phyloP scores from a whole-genome alignment of 495 filamentous ascomycete genomes.

The Beverwykella pulmonaria region DNA sequence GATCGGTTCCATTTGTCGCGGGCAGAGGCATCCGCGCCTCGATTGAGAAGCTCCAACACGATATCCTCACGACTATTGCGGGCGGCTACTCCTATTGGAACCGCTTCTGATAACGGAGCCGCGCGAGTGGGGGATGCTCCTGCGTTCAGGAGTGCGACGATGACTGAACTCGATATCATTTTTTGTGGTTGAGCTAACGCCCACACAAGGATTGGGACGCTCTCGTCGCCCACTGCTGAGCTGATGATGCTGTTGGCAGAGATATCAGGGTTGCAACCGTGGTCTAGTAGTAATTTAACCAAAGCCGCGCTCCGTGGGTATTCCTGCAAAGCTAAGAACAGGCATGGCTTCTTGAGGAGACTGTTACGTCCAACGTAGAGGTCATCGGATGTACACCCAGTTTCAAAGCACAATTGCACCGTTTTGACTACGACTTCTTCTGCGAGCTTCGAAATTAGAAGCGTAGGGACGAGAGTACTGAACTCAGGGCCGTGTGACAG shows the following conservation, averaged over 20 bases:
- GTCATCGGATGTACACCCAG: conserved; percentile 14
- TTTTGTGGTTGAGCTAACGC: conserved; percentile 33
- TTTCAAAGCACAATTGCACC: conserved; percentile 13
- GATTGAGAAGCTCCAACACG: conserved; percentile 18
- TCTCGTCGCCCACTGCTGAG: conserved; percentile 16
- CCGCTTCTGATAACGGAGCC: conserved; percentile 13
- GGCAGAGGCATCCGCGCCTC: conserved; percentile 26
- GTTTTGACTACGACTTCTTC: background rate
- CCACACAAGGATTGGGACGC: conserved; percentile 27
- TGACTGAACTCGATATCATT: conserved; percentile 25
- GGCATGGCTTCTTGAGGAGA: background rate
- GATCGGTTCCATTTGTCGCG: conserved; percentile 32
- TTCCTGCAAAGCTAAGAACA: conserved; percentile 22
- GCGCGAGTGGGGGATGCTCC: conserved; percentile 23
- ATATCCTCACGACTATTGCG: conserved; percentile 24
- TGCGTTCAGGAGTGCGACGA: conserved; percentile 20
- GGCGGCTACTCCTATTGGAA: conserved; percentile 24
- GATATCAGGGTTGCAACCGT: conserved; percentile 31
- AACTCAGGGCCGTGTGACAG: conserved; percentile 13
- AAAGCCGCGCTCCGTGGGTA: conserved; percentile 17
- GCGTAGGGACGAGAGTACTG: conserved; percentile 10
- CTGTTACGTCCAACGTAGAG: background rate
- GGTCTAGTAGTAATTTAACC: background rate
- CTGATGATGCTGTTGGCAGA: background rate
- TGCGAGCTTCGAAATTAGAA: conserved; percentile 5